Evolutionary conservation across 495 filamentous ascomycete genomes (phyloP), one percentile per base, ranked within the genome.

Genomic region (Aspergillus incahuasiensis): DNA sequence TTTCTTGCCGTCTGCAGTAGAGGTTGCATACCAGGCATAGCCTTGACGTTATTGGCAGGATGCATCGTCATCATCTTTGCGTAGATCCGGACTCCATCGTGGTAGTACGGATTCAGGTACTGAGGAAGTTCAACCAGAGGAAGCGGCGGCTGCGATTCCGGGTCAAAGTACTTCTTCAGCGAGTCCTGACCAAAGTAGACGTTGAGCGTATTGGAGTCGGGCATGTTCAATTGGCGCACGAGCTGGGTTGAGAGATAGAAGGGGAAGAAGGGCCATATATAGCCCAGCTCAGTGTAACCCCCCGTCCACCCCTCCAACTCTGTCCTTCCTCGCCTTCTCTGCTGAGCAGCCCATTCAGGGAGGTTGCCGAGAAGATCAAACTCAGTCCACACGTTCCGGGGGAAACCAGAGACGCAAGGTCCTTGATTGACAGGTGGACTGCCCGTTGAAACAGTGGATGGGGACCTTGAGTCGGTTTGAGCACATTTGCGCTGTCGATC

Each of bases 1-100:
- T 35, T 35, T 11, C 25, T 28, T 28, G 8, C 4, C 4, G 25
- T 3, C 15, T 32, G 4, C 1, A 25, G 16, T 52, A 41, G 13
- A 2, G 19, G 19, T 21, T 7, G 9, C 71, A 9, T 72, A 82
- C 81, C 82, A 62, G 82, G 82, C 64, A 86, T 73, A 5, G 79
- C 78, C 54, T 86, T 86, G 61, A 86, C 82, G 58, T 85, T 86
- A 52, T 85, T 80, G 34, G 82, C 81, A 16, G 82, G 82, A 55
- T 82, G 77, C 69, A 76, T 74, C 16, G 79, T 82, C 73, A 86
- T 75, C 79, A 86, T 78, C 68, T 86, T 86, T 13, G 82, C 82
- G 59, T 82, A 86, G 48, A 86, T 82, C 16, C 81, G 74, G 11
- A 86, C 79, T 4, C 78, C 79, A 78, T 86, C 80, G 22, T 73